phyloP scores from a whole-genome alignment of 1,284 basidiomycete genomes.

The Ceratobasidium sp. region DNA sequence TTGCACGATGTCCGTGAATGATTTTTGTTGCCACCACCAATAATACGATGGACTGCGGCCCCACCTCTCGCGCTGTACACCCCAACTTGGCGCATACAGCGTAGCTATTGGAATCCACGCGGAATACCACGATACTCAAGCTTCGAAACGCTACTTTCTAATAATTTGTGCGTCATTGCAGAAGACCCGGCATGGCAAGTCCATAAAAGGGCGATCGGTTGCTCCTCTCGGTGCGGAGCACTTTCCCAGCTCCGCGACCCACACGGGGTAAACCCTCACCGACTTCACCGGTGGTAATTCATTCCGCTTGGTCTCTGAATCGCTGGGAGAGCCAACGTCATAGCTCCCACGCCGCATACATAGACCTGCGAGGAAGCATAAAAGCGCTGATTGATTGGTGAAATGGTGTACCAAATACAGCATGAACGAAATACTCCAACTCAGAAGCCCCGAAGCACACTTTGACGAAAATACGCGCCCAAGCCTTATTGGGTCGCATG shows the following conservation, averaged over 20 bases:
- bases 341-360: not conserved
- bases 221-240: not conserved
- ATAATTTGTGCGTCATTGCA: not conserved
- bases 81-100: too few species aligned
- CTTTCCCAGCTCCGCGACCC: not conserved
- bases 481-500: not conserved
- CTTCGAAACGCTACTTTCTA: not conserved
- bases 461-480: not conserved
- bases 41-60: not conserved
- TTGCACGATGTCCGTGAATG: not conserved
- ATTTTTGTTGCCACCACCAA: not conserved
- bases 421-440: not conserved
- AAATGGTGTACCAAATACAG: not conserved
- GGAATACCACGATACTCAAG: too few species aligned
- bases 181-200: not conserved
- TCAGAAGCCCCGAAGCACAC: not conserved
- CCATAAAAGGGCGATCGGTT: too few species aligned
- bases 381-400: not conserved
- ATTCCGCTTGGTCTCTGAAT: not conserved
- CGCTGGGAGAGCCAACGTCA: not conserved
- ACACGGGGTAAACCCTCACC: not conserved
- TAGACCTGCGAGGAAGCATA: not conserved
- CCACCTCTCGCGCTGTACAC: not conserved
- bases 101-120: too few species aligned
- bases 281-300: not conserved